phyloP scores from a whole-genome alignment of 2,329 filamentous ascomycete genomes.

The Laburnicola sp. region DNA sequence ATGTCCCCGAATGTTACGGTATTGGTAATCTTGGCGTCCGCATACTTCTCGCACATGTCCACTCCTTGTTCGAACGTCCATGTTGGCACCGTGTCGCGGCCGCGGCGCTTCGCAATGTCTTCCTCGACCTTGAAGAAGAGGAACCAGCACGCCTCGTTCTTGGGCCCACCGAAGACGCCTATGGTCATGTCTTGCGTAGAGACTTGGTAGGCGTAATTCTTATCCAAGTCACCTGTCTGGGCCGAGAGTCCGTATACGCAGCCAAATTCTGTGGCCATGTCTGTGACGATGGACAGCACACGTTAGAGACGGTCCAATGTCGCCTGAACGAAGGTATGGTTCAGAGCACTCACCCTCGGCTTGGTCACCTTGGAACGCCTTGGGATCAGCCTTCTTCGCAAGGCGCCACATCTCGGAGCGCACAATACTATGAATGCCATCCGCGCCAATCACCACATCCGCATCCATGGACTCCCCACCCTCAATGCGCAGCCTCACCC shows the following conservation, averaged over 20 bases:
- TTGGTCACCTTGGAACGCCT: conserved; percentile 3
- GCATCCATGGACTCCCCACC: conserved; percentile 23
- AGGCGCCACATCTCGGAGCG: conserved; percentile 27
- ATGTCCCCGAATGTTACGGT: no score
- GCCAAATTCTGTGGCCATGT: neutral
- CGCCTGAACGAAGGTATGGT: neutral
- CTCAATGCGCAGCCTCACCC: conserved; percentile 19
- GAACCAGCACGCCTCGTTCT: conserved; percentile 35
- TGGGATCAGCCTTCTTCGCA: conserved; percentile 5
- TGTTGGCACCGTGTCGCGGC: no score
- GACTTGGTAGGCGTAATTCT: neutral
- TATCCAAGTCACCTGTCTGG: neutral
- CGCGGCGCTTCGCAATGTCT: no score
- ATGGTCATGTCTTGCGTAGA: conserved; percentile 2
- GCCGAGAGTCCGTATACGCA: neutral
- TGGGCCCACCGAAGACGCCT: conserved; percentile 20
- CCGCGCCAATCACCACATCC: conserved; percentile 28
- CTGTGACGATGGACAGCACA: no score
- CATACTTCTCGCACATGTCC: no score
- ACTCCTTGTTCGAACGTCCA: no score
- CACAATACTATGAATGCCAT: conserved; percentile 28
- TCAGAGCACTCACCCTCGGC: neutral
- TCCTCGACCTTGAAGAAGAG: conserved; percentile 16
- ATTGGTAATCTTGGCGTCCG: no score
- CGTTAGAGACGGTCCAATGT: neutral